These are phyloP conservation scores for Gracilaria vermiculophylla DNA, from an alignment of 23 red algal species.

Conservation along the genomic window DNA sequence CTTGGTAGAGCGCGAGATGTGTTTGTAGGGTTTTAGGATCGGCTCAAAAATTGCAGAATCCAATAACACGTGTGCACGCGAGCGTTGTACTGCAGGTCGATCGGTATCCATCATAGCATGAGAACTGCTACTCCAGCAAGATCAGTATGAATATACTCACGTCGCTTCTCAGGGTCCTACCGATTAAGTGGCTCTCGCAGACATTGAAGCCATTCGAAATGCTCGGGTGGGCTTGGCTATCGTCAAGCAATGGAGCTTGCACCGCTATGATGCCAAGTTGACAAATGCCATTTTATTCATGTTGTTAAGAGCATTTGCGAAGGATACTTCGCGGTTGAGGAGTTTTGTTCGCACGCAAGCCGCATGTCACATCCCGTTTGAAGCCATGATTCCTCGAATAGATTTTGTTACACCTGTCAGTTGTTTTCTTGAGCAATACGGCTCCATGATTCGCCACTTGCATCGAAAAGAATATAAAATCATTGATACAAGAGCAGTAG, in stretches of 20 bases:
- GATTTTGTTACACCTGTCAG: too few relatives aligned
- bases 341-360: not conserved
- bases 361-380: not conserved
- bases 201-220: too few relatives aligned
- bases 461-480: not conserved
- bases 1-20: not conserved
- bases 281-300: not conserved
- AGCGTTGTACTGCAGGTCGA: not conserved
- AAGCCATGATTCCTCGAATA: too few relatives aligned
- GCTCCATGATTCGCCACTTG: not conserved
- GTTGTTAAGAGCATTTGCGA: not conserved
- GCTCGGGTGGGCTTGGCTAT: not conserved
- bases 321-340: not conserved
- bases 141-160: too few relatives aligned
- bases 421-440: too few relatives aligned
- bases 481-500: not conserved
- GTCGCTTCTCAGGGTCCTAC: too few relatives aligned
- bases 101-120: too few relatives aligned
- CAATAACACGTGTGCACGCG: not conserved
- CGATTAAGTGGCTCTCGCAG: too few relatives aligned
- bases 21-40: not conserved
- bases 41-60: not conserved
- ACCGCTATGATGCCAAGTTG: too few relatives aligned
- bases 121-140: too few relatives aligned
- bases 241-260: not conserved